Evolutionary conservation across 345 rosid genomes (phyloP), one percentile per base, ranked within the genome.

Genomic region (Eucalyptus curtisii): DNA sequence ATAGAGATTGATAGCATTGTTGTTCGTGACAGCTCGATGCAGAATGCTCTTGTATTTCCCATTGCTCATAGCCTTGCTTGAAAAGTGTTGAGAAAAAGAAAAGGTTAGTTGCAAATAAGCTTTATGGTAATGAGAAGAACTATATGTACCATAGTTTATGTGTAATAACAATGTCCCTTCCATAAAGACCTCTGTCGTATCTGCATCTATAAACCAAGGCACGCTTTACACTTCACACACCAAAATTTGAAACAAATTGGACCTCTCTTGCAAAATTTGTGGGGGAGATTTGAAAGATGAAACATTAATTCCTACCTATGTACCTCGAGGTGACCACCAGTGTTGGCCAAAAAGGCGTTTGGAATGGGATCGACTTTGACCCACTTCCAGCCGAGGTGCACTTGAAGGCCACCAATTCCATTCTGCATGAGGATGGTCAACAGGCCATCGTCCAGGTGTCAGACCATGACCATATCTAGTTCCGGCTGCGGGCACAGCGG

Each of bases 381-480:
- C 95, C 96, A 94, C 66, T 92, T 92, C 27, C 92, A 95, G 5
- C 87, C 86, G 80, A 92, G 96, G 5, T 86, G 88, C n/a, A 94
- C 79, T 86, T 94, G 95, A 55, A 95, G 92, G 42, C 96, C 95
- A 30, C 88, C 86, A 13, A 89, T 66, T 66, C 91, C 94, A 50
- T 94, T 94, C 3, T 93, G 92, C 9, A 89, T 86, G 1, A 93
- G 89, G 49, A 94, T 50, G 9, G 95, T 93, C 30, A 93, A 57
- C 16, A 93, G 90, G 71, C 97, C 92, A 25, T 95, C 95, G 37
- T 94, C 95, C 1, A 96, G 90, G 80, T 94, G 95, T 37, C 95
- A 91, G 0, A 93, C 93, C 87, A 94, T 1, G 4, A 95, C 96
- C 91, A 95, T 92, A 47, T 92, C 94, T 4, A 88, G 92, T 16